Conservation (phyloP, 2,329 filamentous ascomycete genomes). For the Gaeumannomyces sp. region DNA sequence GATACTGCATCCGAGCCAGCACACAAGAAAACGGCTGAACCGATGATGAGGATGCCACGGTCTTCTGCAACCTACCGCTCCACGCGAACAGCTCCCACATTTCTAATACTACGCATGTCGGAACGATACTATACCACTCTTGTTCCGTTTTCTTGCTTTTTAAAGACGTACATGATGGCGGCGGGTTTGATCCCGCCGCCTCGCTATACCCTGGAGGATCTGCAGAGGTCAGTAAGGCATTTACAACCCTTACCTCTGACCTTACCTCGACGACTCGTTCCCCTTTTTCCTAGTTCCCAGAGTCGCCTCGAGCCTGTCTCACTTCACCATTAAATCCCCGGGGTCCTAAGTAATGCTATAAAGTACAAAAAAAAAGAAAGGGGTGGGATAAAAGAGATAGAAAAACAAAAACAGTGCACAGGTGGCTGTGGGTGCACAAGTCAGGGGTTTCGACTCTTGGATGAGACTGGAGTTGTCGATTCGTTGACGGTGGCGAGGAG, state of each 20-base stretch:
- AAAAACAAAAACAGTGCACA: constrained; percentile 5
- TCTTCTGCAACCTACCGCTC: neutral
- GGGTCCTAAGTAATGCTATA: neutral
- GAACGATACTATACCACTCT: neutral
- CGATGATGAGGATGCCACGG: neutral
- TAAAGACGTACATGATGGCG: neutral
- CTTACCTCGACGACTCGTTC: constrained; percentile 19
- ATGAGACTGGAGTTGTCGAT: neutral
- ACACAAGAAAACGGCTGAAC: neutral
- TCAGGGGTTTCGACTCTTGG: neutral
- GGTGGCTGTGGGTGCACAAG: neutral
- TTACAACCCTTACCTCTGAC: constrained; percentile 24
- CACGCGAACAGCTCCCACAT: too few relatives aligned
- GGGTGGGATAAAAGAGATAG: neutral
- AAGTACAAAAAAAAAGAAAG: constrained; percentile 1
- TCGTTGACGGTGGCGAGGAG: too few relatives aligned
- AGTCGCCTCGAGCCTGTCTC: neutral
- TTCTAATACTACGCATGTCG: neutral
- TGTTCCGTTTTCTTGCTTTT: neutral
- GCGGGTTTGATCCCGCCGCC: neutral
- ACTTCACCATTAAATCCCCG: neutral
- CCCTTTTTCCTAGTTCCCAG: neutral
- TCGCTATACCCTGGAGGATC: neutral
- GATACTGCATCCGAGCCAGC: neutral
- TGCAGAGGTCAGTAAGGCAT: constrained; percentile 21